A percentile compares a stretch with the other conserved stretches of the same genome.
Evolutionary conservation across 1,139 yeast genomes (phyloP).

Genomic region (Pneumocystis carinii): DNA sequence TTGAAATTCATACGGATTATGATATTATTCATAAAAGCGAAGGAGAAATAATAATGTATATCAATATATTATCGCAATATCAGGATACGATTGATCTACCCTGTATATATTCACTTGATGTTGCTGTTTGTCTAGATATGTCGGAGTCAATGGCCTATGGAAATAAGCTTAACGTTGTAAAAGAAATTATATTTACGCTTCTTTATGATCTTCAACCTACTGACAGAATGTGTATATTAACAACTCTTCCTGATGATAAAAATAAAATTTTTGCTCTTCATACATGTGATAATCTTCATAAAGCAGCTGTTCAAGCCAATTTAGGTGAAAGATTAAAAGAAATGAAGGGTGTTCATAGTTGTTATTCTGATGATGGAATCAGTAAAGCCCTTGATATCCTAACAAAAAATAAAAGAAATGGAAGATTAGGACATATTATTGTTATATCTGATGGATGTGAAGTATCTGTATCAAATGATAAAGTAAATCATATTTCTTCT

Average conservation of each 20-base stretch:
- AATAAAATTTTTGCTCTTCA: not conserved
- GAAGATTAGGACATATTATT: not conserved
- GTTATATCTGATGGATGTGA: not conserved
- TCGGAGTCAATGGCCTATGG: not conserved
- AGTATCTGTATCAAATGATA: not conserved
- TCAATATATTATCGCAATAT: not conserved
- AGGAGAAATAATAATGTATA: not conserved
- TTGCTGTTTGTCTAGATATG: not conserved
- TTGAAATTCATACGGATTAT: not conserved
- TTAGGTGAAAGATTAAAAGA: not conserved
- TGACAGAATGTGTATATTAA: not conserved
- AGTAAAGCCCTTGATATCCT: not conserved
- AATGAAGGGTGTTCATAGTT: not conserved
- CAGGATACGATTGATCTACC: not conserved
- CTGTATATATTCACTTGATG: not conserved
- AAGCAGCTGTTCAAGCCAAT: not conserved
- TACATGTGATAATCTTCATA: not conserved
- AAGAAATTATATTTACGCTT: not conserved
- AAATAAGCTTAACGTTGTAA: not conserved
- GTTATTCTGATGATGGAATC: not conserved
- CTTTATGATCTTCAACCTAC: not conserved
- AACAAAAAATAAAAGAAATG: not conserved
- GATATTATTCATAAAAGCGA: not conserved
- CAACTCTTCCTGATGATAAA: constrained; percentile 1
- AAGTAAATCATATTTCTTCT: not conserved